phyloP scores from a whole-genome alignment of 1,139 yeast species.

The Pichia sp. region DNA sequence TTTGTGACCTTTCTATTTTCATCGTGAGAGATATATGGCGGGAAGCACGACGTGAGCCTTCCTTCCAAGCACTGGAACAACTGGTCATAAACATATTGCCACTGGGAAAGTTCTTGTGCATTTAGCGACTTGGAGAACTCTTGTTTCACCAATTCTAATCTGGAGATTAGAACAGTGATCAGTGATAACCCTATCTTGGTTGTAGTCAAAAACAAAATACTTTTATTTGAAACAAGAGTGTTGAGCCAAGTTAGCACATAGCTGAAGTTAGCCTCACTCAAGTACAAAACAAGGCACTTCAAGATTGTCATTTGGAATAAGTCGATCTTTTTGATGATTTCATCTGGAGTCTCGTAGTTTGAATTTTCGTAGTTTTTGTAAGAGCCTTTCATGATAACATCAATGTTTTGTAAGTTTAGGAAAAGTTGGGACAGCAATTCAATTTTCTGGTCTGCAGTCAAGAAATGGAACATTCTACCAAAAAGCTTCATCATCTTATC shows the following conservation, averaged over 20 bases:
- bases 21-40: constrained; percentile 51
- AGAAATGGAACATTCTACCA: constrained; percentile 82
- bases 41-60: constrained; percentile 75
- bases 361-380: constrained; percentile 54
- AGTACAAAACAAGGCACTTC: constrained; percentile 79
- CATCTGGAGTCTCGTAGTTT: constrained; percentile 46
- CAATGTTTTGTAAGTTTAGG: constrained; percentile 76
- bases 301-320: constrained; percentile 77
- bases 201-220: constrained; percentile 68
- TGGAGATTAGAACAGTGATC: constrained; percentile 80
- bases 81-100: constrained; percentile 82
- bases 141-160: constrained; percentile 90
- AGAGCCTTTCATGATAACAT: constrained; percentile 74
- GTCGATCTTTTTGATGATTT: constrained; percentile 63
- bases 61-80: constrained; percentile 78
- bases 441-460: constrained; percentile 71
- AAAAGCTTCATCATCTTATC: constrained; percentile 87
- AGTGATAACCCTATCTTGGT: constrained; percentile 86
- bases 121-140: constrained; percentile 51
- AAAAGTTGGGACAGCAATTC: constrained; percentile 76
- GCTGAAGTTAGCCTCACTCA: constrained; percentile 76
- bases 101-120: constrained; percentile 48
- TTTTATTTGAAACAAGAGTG: constrained; percentile 63
- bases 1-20: constrained; percentile 23
- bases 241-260: constrained; percentile 81